Evolutionary conservation across 176 grass and related monocot genomes (phyloP).

Genomic region (Carex parvula): DNA sequence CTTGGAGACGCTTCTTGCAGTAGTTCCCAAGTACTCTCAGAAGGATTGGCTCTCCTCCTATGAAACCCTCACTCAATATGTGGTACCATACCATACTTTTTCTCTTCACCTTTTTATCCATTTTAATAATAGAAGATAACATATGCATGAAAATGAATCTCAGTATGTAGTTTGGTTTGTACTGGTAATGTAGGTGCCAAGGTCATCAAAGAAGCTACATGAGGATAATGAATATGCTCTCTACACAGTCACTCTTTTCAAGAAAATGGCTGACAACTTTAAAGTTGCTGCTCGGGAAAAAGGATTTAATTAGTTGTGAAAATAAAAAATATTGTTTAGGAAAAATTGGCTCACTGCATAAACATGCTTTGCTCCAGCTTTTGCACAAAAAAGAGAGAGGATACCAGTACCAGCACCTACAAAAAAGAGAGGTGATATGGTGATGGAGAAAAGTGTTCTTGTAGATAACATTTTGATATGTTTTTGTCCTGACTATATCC

Average conservation of each 20-base stretch:
- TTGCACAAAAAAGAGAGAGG: constrained; percentile 95
- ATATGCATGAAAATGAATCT: not conserved
- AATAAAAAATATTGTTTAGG: not conserved
- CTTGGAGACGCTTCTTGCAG: constrained; percentile 89
- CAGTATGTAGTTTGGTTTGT: not conserved
- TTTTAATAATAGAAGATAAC: not conserved
- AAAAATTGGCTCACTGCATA: constrained; percentile 53
- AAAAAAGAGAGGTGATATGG: too few species aligned
- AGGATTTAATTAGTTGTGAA: constrained; percentile 18
- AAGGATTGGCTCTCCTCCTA: constrained; percentile 94
- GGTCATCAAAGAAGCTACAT: constrained; percentile 70
- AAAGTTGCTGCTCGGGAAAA: constrained; percentile 72
- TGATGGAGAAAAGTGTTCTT: constrained; percentile 82
- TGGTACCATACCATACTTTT: constrained; percentile 69
- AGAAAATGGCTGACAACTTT: constrained; percentile 87
- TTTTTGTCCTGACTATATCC: constrained; percentile 75
- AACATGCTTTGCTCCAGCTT: constrained; percentile 97
- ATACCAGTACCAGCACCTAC: constrained; percentile 93
- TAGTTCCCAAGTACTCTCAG: constrained; percentile 91
- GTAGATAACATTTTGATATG: constrained; percentile 91
- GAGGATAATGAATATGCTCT: constrained; percentile 94
- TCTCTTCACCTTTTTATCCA: constrained; percentile 9
- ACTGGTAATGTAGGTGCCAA: constrained; percentile 61
- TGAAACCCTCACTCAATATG: constrained; percentile 74
- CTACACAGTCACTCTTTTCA: constrained; percentile 90